A percentile compares a stretch with the other conserved stretches of the same genome.
Evolutionary conservation across 352 stramenopile genomes (phyloP).

Genomic region (Pythium chondricola): DNA sequence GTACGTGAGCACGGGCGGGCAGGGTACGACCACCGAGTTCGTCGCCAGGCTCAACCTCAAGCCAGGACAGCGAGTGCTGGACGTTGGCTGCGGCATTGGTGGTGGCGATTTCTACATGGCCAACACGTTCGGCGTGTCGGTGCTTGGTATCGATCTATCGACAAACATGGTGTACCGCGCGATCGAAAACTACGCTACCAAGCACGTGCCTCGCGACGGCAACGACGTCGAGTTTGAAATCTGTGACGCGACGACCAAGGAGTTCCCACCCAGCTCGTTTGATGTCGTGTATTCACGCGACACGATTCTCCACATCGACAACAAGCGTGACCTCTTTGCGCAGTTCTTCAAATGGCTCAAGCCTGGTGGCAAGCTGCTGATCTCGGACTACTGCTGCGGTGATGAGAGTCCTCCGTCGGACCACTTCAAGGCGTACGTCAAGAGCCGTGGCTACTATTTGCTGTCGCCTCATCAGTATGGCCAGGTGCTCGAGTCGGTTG

Average conservation of each 20-base stretch:
- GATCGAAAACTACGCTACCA: constrained; percentile 15
- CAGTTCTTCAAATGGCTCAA: constrained; percentile 68
- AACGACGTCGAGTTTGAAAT: constrained; percentile 37
- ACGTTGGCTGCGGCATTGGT: constrained; percentile 77
- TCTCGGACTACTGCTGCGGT: constrained; percentile 52
- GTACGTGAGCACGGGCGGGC: constrained; percentile 36
- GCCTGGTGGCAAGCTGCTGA: constrained; percentile 49
- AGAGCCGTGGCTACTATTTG: constrained; percentile 27
- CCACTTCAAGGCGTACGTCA: constrained; percentile 32
- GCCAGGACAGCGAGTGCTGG: constrained; percentile 34
- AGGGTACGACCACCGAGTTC: constrained; percentile 36
- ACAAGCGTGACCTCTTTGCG: constrained; percentile 51
- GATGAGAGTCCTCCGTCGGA: constrained; percentile 17
- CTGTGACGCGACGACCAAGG: constrained; percentile 25
- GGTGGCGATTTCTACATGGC: constrained; percentile 73
- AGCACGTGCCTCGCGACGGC: constrained; percentile 5
- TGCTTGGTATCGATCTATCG: constrained; percentile 32
- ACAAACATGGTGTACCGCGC: constrained; percentile 34
- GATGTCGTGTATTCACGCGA: constrained; percentile 68
- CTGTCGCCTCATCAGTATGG: constrained; percentile 28
- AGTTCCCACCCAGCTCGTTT: constrained; percentile 21
- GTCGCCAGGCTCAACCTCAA: constrained; percentile 29
- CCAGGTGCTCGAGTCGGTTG: constrained; percentile 18
- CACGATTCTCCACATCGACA: constrained; percentile 68
- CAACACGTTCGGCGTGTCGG: constrained; percentile 63